Base-by-base conservation (phyloP, 768 basidiomycete species). In the Suillus sp. region DNA sequence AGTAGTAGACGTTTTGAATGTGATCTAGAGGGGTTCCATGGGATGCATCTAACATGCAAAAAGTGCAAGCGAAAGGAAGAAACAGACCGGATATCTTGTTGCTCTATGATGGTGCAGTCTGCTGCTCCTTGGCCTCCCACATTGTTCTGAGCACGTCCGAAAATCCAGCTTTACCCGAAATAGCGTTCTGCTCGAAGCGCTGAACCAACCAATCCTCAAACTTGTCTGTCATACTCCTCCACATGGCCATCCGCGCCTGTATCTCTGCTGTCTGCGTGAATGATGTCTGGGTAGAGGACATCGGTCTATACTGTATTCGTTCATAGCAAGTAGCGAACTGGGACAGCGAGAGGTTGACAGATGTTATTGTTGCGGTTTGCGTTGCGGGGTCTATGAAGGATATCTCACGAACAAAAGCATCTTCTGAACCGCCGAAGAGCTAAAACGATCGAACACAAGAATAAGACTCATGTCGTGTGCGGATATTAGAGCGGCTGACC, bases 251-350 rank as follows among this genome's bases (percentile, higher is more conserved):
- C 61, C 92, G 86, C 3, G 92, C 85, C 73, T 94, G 91, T 61
- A 98, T 87, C 77, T 95, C 90, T 2, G 96, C 96, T n/a, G 94
- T 93, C 75, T 97, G 96, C 5, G 80, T 74, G 74, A 98, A 98
- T 34, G 81, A 70, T 10, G 95, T 97, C 54, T 84, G 81, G 55
- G 82, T 78, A 27, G 79, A 70, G 0, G 85, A 82, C n/a, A 82
- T 77, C 1, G 95, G 96, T 1, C 83, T 81, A 73, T 98, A 98
- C 62, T 86, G 87, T 77, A 98, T 95, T 68, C 86, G 87, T 77
- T 98, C 96, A 68, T 92, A 87, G 73, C 93, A 96, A 43, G 90
- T 93, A 66, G 93, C 91, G 70, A 96, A 95, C 78, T 96, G 93
- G n/a, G 94, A 95, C 34, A 97, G 79, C 14, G 92, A 93, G 58